Evolutionary conservation across 2,329 filamentous ascomycete species (phyloP).

Genomic region (Talaromyces funiculosus): DNA sequence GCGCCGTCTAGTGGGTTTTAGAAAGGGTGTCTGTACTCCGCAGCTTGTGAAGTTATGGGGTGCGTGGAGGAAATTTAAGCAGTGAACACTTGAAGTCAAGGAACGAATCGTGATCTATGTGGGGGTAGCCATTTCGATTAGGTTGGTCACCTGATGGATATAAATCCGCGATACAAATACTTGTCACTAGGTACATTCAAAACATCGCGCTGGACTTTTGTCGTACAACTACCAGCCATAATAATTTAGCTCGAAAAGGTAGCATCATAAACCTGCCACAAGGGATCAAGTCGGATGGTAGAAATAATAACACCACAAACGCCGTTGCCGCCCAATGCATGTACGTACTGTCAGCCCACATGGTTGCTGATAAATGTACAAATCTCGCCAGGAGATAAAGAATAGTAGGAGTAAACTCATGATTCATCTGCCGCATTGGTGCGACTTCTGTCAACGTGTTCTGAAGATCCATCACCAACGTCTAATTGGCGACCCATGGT

Average conservation of each 20-base stretch:
- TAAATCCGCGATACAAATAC: background rate
- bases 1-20: background rate
- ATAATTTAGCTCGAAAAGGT: background rate
- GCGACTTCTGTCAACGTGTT: slow-evolving; percentile 1
- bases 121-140: background rate
- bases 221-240: background rate
- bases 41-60: background rate
- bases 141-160: background rate
- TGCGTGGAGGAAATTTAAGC: background rate
- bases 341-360: background rate
- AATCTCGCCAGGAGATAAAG: slow-evolving; percentile 14
- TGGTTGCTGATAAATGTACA: slow-evolving; percentile 3
- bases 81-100: background rate
- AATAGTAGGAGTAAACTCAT: background rate
- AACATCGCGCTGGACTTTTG: background rate
- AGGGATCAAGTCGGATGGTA: background rate
- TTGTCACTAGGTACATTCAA: background rate
- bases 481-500: slow-evolving; percentile 36
- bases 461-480: slow-evolving; percentile 20
- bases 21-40: background rate
- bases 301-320: slow-evolving; percentile 5
- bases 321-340: slow-evolving; percentile 7
- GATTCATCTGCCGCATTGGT: slow-evolving; percentile 3
- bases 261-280: background rate
- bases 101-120: background rate